phyloP scores from a whole-genome alignment of 2,329 filamentous ascomycete genomes.

The Pseudogymnoascus sp. region DNA sequence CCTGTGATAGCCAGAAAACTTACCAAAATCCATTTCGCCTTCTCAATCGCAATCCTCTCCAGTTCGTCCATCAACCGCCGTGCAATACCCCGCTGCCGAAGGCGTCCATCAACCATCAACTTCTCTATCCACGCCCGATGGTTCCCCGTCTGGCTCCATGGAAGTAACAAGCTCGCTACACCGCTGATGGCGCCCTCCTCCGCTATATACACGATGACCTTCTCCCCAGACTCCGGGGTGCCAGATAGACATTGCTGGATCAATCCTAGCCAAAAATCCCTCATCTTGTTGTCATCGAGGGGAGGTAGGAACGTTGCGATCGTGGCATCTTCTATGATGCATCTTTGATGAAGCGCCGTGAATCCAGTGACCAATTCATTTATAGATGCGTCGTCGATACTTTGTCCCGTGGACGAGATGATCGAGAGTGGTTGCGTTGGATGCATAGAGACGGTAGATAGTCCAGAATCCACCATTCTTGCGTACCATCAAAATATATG shows the following conservation, averaged over 20 bases:
- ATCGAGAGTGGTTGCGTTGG: not conserved
- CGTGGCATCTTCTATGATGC: slow-evolving; percentile 48
- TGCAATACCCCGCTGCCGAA: slow-evolving; percentile 43
- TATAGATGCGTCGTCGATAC: not conserved
- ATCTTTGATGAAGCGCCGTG: slow-evolving; percentile 48
- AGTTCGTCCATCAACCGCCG: slow-evolving; percentile 42
- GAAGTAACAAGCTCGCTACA: slow-evolving; percentile 45
- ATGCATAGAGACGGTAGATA: not conserved
- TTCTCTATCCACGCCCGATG: slow-evolving; percentile 49
- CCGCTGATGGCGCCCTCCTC: slow-evolving; percentile 40
- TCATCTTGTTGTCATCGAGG: slow-evolving; percentile 45
- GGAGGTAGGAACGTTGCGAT: slow-evolving; percentile 53
- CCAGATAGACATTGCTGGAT: slow-evolving; percentile 35
- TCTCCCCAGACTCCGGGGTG: slow-evolving; percentile 36
- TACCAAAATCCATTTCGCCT: slow-evolving; percentile 45
- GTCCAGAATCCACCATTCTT: not conserved
- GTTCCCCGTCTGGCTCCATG: slow-evolving; percentile 45
- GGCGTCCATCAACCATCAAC: slow-evolving; percentile 45
- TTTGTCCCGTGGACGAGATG: not conserved
- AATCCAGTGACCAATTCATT: slow-evolving; percentile 38
- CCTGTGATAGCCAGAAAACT: slow-evolving; percentile 22
- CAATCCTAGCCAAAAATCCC: slow-evolving; percentile 41
- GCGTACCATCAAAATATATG: not conserved
- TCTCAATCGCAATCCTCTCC: slow-evolving; percentile 43
- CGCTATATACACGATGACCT: slow-evolving; percentile 45